These are phyloP conservation scores for Halophytophthora polymorphica DNA, from an alignment of 352 stramenopile species.

Conservation along the genomic window DNA sequence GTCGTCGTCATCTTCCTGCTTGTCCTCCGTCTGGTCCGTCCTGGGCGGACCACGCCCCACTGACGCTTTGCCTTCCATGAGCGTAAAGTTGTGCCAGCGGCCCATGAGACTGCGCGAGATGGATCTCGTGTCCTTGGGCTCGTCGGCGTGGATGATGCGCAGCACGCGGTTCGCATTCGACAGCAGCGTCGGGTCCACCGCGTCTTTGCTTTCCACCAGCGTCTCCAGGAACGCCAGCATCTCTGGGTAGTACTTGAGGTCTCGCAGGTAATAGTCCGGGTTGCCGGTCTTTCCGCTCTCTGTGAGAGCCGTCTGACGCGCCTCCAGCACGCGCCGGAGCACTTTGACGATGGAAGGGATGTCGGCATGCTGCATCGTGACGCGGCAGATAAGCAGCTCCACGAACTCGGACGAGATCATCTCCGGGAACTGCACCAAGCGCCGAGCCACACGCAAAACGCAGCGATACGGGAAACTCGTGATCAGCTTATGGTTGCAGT, in stretches of 20 bases:
- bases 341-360: constrained; percentile 68
- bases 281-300: constrained; percentile 33
- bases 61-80: constrained; percentile 38
- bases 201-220: constrained; percentile 45
- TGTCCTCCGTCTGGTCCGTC: constrained; percentile 13
- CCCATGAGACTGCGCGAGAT: constrained; percentile 66
- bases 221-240: constrained; percentile 61
- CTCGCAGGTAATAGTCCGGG: constrained; percentile 46
- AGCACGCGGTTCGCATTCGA: constrained; percentile 77
- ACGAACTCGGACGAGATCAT: constrained; percentile 70
- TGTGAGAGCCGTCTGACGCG: constrained; percentile 30
- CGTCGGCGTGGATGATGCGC: constrained; percentile 65
- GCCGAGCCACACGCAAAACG: constrained; percentile 54
- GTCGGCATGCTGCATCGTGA: constrained; percentile 67
- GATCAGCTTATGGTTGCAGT: constrained; percentile 74
- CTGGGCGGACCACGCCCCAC: constrained; percentile 24
- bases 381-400: constrained; percentile 67
- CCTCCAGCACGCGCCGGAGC: constrained; percentile 68
- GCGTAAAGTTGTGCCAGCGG: constrained; percentile 75
- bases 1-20: constrained; percentile 13
- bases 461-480: constrained; percentile 72
- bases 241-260: constrained; percentile 61
- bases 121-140: constrained; percentile 43
- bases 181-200: constrained; percentile 43
- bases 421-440: constrained; percentile 60